Conservation (phyloP, 768 basidiomycete species). For the Leccinum truebloodii region DNA sequence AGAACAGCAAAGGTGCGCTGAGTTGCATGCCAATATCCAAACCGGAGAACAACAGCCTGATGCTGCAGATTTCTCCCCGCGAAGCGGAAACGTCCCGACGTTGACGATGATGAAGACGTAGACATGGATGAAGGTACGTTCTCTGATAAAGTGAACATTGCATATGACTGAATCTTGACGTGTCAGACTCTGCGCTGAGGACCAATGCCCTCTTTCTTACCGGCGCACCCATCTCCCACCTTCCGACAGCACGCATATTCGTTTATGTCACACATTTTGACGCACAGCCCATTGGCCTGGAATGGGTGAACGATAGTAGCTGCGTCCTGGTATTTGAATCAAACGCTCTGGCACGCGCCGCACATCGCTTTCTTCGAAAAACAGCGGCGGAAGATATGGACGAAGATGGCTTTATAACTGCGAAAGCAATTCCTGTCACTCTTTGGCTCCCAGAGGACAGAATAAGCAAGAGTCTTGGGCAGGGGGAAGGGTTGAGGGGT, state of each 20-base stretch:
- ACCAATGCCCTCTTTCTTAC: slow-evolving; percentile 70
- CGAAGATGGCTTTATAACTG: slow-evolving; percentile 57
- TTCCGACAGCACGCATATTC: slow-evolving; percentile 77
- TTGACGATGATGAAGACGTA: slow-evolving; percentile 38
- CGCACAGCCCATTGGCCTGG: slow-evolving; percentile 69
- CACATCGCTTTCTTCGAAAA: slow-evolving; percentile 54
- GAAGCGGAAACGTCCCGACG: slow-evolving; percentile 51
- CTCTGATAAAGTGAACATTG: slow-evolving; percentile 14
- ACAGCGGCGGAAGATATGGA: slow-evolving; percentile 49
- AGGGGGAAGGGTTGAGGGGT: slow-evolving; percentile 67
- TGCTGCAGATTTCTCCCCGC: slow-evolving; percentile 34
- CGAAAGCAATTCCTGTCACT: slow-evolving; percentile 68
- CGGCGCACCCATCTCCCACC: slow-evolving; percentile 70
- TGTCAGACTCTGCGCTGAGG: slow-evolving; percentile 50
- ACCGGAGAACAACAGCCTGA: slow-evolving; percentile 45
- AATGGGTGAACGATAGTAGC: slow-evolving; percentile 86
- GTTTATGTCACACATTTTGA: slow-evolving; percentile 83
- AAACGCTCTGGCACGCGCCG: slow-evolving; percentile 51
- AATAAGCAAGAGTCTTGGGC: slow-evolving; percentile 69
- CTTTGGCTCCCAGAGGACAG: slow-evolving; percentile 82
- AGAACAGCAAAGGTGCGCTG: slow-evolving; percentile 74
- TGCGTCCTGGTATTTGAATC: slow-evolving; percentile 76
- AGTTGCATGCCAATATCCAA: slow-evolving; percentile 38
- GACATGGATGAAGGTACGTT: slow-evolving; percentile 35
- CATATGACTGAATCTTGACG: neutral